Percentiles rank a stretch among this genome's conserved stretches.
These are phyloP conservation scores for Colletotrichum chlorophyti DNA, from an alignment of 2,329 filamentous ascomycete genomes.

Conservation along the genomic window DNA sequence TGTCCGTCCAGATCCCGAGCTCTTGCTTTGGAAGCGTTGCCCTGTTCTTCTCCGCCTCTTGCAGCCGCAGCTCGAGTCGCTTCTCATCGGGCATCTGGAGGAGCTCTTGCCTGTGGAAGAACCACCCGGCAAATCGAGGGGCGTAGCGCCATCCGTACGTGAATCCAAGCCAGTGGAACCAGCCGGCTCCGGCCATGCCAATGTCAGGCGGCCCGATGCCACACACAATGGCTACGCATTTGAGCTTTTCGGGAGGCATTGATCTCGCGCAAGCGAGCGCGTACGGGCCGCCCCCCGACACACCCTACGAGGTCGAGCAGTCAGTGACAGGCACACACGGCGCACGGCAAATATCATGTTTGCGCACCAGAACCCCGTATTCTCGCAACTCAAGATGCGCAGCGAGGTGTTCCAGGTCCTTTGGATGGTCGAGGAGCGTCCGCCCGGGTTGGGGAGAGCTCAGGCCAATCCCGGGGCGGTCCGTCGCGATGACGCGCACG, in stretches of 20 bases:
- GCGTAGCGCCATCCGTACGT: constrained; percentile 25
- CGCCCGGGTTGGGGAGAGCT: constrained; percentile 43
- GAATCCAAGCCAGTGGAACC: constrained; percentile 28
- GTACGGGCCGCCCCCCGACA: constrained; percentile 33
- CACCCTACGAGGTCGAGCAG: not conserved
- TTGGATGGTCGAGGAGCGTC: constrained; percentile 36
- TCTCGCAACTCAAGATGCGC: constrained; percentile 12
- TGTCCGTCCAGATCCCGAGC: constrained; percentile 6
- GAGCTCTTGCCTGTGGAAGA: constrained; percentile 3
- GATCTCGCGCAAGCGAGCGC: constrained; percentile 30
- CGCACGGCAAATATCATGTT: not conserved
- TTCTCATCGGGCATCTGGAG: constrained; percentile 16
- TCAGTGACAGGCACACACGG: not conserved
- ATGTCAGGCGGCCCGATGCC: constrained; percentile 32
- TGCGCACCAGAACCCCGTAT: constrained; percentile 19
- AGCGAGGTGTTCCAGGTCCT: constrained; percentile 22
- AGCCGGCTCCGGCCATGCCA: constrained; percentile 29
- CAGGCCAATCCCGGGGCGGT: constrained; percentile 50
- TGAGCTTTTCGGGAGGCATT: constrained; percentile 25
- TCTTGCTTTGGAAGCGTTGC: constrained; percentile 4
- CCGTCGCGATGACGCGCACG: constrained; percentile 44
- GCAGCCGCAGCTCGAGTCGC: constrained; percentile 1
- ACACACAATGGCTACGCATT: constrained; percentile 28
- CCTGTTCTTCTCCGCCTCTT: constrained; percentile 16
- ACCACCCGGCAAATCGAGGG: constrained; percentile 20